Base-by-base conservation (phyloP, 495 filamentous ascomycete genomes). In the Massariosphaeria phaeospora region DNA sequence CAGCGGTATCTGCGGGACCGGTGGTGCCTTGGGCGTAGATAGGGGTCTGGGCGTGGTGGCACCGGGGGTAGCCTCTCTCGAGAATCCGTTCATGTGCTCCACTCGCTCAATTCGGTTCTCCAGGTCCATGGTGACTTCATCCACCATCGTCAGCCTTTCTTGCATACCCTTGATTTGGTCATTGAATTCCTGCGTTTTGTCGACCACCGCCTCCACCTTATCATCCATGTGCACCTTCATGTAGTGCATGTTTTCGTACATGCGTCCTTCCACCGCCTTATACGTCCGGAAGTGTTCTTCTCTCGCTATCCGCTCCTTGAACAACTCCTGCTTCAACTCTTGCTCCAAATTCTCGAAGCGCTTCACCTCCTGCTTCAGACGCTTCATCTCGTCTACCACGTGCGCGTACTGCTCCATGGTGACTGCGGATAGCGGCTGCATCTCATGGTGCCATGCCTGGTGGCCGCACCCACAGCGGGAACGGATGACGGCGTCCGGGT, bases 391-490 rank as follows among this genome's bases (percentile, higher is more conserved):
- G 38, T 65, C 56, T 7, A 65, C 36, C 18, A 65, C 55, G 10
- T 26, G 15, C 3, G 56, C 39, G 25, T 63, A 50, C 47, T 67
- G 59, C 29, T 67, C 55, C 33, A 61, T 40, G 13, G 59, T 43
- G 6, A 63, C 63, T 0, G 55, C 38, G 1, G 54, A 43, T 30
- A 65, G 17, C 1, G 62, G 52, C 33, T 65, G 58, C 1, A 34
- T 49, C 31, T 62, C 61, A 46, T 71, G 68, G 24, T 63, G 57
- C 57, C 67, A 71, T 41, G 68, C 68, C 44, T 68, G 67, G 47
- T 71, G 68, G 15, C 68, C 67, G 47, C 68, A 71, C 3, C 64
- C 61, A 36, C 68, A 71, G 20, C 20, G 44, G n/a, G 68, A 62
- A 44, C 66, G 66, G 10, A 65, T 54, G 4, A 67, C 34, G 2